Conservation (phyloP, 345 rosid genomes). For the Passiflora organensis region DNA sequence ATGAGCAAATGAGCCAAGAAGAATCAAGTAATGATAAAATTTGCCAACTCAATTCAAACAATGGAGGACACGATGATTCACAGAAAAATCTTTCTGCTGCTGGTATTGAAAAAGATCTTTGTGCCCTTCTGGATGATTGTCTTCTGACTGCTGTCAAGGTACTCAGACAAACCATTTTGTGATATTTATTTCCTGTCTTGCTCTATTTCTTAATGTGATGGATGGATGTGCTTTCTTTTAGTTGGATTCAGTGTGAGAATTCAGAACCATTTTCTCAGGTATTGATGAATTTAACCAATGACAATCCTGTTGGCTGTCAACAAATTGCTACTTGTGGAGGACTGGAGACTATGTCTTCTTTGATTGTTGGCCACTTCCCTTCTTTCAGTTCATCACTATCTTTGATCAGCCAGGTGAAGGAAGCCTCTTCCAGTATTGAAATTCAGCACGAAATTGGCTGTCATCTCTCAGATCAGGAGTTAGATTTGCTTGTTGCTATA, state of each 20-base stretch:
- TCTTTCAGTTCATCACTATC: conserved; percentile 46
- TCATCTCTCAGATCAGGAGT: conserved; percentile 75
- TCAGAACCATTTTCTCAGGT: conserved; percentile 44
- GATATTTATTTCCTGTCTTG: conserved; percentile 3
- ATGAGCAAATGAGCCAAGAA: conserved; percentile 35
- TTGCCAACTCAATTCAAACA: conserved; percentile 33
- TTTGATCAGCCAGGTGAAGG: conserved; percentile 27
- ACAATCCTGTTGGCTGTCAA: conserved; percentile 73
- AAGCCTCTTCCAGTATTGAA: conserved; percentile 20
- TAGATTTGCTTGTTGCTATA: conserved; percentile 94
- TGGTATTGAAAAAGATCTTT: conserved; percentile 46
- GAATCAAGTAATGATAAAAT: conserved; percentile 35
- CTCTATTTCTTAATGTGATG: neutral
- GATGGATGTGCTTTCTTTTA: neutral
- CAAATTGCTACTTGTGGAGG: conserved; percentile 83
- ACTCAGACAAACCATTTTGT: conserved; percentile 5
- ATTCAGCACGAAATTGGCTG: conserved; percentile 31
- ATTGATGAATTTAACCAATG: conserved; percentile 90
- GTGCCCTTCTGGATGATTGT: conserved; percentile 65
- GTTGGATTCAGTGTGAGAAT: neutral
- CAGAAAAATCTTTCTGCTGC: conserved; percentile 31
- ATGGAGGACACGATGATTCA: conserved; percentile 26
- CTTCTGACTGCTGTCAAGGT: conserved; percentile 93
- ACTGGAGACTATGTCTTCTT: conserved; percentile 64
- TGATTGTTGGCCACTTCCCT: conserved; percentile 79